phyloP scores from a whole-genome alignment of 2,329 filamentous ascomycete genomes.

The Ophiostoma tasmaniense region DNA sequence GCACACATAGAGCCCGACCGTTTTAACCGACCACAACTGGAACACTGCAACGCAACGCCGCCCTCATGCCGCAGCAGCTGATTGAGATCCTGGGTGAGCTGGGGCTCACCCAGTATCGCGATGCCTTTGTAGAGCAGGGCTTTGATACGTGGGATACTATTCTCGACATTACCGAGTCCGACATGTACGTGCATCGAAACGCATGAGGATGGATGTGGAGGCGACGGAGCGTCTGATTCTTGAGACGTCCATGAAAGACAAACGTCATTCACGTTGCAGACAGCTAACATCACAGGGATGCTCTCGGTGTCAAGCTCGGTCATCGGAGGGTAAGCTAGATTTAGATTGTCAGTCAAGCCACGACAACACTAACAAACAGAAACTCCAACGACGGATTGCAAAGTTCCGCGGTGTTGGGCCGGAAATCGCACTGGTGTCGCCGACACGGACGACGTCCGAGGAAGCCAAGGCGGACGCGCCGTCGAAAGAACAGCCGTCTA shows the following conservation, averaged over 20 bases:
- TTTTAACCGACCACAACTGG: no score
- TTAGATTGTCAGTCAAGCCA: background rate
- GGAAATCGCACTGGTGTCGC: conserved; percentile 42
- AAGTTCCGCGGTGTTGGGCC: conserved; percentile 58
- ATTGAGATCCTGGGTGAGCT: conserved; percentile 61
- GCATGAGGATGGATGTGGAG: no score
- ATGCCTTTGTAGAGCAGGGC: conserved; percentile 64
- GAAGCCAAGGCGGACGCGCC: conserved; percentile 44
- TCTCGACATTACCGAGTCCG: conserved; percentile 74
- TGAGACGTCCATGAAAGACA: no score
- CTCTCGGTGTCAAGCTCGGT: conserved; percentile 68
- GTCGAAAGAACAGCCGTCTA: conserved; percentile 11
- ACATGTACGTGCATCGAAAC: conserved; percentile 70
- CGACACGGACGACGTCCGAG: conserved; percentile 44
- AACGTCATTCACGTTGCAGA: no score
- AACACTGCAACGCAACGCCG: no score
- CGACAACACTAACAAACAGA: conserved; percentile 37
- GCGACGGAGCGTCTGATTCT: no score
- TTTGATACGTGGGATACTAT: conserved; percentile 82
- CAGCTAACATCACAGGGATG: conserved; percentile 43
- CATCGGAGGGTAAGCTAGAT: conserved; percentile 59
- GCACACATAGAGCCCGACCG: background rate
- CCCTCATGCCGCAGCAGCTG: conserved; percentile 53
- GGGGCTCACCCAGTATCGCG: conserved; percentile 69
- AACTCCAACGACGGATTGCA: conserved; percentile 75